Percentiles rank a stretch among this genome's conserved stretches.
Evolutionary conservation across 2,329 filamentous ascomycete genomes (phyloP).

Genomic region (Hypoxylon sp.): DNA sequence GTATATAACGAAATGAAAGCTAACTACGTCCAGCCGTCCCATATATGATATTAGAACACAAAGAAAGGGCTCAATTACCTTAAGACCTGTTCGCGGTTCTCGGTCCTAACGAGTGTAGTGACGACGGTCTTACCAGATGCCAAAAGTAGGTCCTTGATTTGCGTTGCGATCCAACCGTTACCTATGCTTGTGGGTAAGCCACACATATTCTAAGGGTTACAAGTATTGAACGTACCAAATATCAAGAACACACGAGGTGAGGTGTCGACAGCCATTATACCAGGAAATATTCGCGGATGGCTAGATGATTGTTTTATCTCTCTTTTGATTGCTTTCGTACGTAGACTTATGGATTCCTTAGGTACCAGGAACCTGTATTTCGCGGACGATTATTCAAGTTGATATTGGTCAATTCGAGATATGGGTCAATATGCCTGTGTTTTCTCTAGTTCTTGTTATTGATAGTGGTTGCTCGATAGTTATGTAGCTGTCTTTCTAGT

Average conservation of each 20-base stretch:
- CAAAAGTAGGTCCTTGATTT: constrained; percentile 20
- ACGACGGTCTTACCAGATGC: constrained; percentile 19
- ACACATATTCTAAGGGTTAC: not conserved
- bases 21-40: not conserved
- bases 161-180: constrained; percentile 25
- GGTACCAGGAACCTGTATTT: not conserved
- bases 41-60: not conserved
- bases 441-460: not conserved
- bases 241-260: not conserved
- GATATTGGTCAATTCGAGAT: not conserved
- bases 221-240: not conserved
- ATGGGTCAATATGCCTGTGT: not conserved
- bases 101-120: constrained; percentile 20
- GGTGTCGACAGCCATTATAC: not conserved
- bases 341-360: not conserved
- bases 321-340: not conserved
- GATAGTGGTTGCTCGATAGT: not conserved
- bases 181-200: constrained; percentile 3
- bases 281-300: not conserved
- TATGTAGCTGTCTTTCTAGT: not conserved
- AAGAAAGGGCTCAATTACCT: constrained; percentile 1
- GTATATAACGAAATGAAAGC: not conserved
- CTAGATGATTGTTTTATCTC: not conserved
- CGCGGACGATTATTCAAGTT: not conserved
- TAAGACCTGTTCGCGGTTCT: constrained; percentile 30